Evolutionary conservation across 139 green algal species (phyloP), one percentile per base, ranked within the genome.

Genomic region (Yamagishiella unicocca): DNA sequence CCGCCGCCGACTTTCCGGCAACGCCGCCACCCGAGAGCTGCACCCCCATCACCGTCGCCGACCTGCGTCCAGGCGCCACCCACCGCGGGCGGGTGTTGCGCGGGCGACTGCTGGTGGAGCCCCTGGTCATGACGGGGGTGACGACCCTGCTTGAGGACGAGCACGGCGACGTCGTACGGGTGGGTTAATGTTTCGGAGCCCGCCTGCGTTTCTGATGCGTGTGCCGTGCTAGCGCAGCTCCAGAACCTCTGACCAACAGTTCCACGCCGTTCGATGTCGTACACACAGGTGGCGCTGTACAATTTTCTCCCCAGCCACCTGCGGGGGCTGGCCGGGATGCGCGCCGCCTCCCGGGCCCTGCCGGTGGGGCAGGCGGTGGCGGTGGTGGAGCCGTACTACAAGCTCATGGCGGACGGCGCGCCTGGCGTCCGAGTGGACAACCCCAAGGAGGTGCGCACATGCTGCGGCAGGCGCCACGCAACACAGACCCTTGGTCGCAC

Each of bases 331-430:
- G 31, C 35, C 25, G 78, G 42, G 6, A 46, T 90, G 53, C 9
- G 1, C 3, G 55, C 35, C 4, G 87, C 37, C 1, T 46, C 72
- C 31, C 8, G 19, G 10, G n/a, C 45, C 83, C 78, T 93, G 22
- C 82, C 75, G 19, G 33, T 82, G 38, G 87, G 90, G 29, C 33
- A 43, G 33, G 12, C 35, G n/a, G 33, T 93, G 27, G 88, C 82
- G 4, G 73, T 93, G 54, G 50, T 92, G 31, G 90, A 93, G 68
- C 90, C 90, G 0, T 93, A 71, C 82, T 92, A 68, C 71, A 93
- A 93, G 77, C 4, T 89, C 21, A 83, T 88, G 46, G 31, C n/a
- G 40, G 90, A 93, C 64, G 88, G 88, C 29, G 38, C n/a, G 0
- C 46, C 29, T 22, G 86, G 82, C 25, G 70, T 93, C 2, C 67